A percentile compares a stretch with the other conserved stretches of the same genome.
These are phyloP conservation scores for Phytophthora crassamura DNA, from an alignment of 352 stramenopile genomes.

Conservation along the genomic window DNA sequence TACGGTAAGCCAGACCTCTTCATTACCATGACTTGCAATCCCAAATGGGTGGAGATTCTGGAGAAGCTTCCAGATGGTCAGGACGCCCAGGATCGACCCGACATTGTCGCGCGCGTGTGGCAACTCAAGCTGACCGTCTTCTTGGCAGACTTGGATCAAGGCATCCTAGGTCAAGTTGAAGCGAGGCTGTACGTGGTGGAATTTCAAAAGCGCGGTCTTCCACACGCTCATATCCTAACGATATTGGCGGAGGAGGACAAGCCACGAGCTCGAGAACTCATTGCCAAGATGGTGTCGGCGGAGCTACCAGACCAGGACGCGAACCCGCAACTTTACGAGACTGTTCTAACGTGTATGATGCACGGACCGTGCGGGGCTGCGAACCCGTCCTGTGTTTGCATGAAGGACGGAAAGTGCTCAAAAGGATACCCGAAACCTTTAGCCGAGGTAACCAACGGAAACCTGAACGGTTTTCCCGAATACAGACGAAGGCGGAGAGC, in stretches of 20 bases:
- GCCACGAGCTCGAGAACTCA: conserved; percentile 1
- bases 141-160: conserved; percentile 36
- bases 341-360: conserved; percentile 20
- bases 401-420: conserved; percentile 27
- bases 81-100: conserved; percentile 20
- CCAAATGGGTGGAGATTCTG: conserved; percentile 45
- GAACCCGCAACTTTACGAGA: conserved; percentile 12
- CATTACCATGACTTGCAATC: conserved; percentile 61
- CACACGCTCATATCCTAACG: conserved; percentile 54
- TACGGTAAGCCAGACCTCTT: conserved; percentile 50
- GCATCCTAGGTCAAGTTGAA: conserved; percentile 19
- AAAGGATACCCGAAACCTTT: conserved; percentile 38
- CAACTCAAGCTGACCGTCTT: conserved; percentile 32
- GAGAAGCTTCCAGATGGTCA: conserved; percentile 9
- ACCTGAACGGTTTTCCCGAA: not conserved
- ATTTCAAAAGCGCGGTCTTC: conserved; percentile 57
- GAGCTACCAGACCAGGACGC: conserved; percentile 27
- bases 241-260: conserved; percentile 51
- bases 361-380: conserved; percentile 14
- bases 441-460: not conserved
- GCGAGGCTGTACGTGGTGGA: conserved; percentile 47
- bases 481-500: conserved; percentile 2
- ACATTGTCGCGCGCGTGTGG: conserved; percentile 30
- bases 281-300: conserved; percentile 27
- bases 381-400: conserved; percentile 13